These are phyloP conservation scores for Nicotiana knightiana DNA, from an alignment of 257 asterid species.

Conservation along the genomic window DNA sequence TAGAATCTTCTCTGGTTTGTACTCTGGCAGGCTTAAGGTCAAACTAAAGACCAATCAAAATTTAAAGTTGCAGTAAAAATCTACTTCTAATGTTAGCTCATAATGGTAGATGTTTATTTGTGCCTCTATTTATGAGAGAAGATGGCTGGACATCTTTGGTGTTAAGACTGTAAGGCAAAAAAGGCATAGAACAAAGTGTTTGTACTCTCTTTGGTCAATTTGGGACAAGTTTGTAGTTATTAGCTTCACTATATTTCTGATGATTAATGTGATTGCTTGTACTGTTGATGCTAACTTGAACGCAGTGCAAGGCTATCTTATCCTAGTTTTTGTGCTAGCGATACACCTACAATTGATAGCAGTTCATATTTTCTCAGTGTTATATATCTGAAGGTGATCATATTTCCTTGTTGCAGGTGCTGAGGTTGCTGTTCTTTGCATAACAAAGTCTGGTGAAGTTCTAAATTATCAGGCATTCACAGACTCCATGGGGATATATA, in stretches of 20 bases:
- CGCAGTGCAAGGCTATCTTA: background rate
- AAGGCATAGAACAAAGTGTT: background rate
- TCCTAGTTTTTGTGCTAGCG: background rate
- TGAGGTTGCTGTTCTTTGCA: slow-evolving; percentile 96
- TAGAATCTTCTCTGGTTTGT: background rate
- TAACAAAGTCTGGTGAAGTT: slow-evolving; percentile 89
- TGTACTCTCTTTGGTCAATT: background rate
- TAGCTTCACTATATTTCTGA: background rate
- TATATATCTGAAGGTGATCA: background rate
- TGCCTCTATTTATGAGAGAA: background rate
- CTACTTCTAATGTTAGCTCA: background rate
- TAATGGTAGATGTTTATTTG: background rate
- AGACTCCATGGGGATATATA: slow-evolving; percentile 57
- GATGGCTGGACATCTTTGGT: background rate
- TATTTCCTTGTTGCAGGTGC: slow-evolving; percentile 54
- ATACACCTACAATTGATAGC: background rate
- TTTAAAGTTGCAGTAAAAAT: background rate
- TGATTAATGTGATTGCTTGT: background rate
- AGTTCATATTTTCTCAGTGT: background rate
- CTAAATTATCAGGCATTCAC: slow-evolving; percentile 91
- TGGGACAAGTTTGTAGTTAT: background rate
- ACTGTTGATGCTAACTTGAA: background rate
- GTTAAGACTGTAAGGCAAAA: background rate
- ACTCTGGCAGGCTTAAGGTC: background rate
- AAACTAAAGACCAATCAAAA: background rate